Conservation (phyloP, 192 early-diverging fungal species). For the Jimgerdemannia lactiflua region DNA sequence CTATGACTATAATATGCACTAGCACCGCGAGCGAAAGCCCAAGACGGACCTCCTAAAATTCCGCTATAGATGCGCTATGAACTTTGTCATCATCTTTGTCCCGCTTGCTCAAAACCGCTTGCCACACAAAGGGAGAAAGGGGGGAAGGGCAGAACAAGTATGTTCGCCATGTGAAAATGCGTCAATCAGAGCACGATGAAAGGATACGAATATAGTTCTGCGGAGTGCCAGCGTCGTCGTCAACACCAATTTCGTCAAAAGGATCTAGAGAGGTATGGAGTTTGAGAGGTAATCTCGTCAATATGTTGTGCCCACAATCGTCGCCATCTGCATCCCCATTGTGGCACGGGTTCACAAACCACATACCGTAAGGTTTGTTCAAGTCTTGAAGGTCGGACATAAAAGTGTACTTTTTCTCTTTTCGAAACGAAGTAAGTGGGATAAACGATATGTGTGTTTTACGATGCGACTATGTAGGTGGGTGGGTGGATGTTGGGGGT, state of each 20-base stretch:
- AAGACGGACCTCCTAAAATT: neutral
- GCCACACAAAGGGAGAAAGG: neutral
- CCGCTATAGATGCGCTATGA: neutral
- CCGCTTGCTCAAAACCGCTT: neutral
- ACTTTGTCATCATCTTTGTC: neutral
- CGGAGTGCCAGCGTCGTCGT: neutral
- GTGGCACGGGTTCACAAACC: neutral
- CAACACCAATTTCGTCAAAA: slow-evolving; percentile 1
- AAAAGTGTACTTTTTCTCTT: neutral
- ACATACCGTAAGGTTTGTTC: slow-evolving; percentile 1
- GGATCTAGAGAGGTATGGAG: neutral
- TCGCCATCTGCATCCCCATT: neutral
- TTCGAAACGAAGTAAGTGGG: neutral
- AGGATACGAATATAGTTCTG: slow-evolving; percentile 3
- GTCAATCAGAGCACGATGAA: neutral
- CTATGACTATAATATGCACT: neutral
- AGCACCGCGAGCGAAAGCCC: neutral
- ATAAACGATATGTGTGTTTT: neutral
- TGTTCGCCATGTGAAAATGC: neutral
- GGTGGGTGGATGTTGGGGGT: neutral
- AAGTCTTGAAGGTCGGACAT: slow-evolving; percentile 3
- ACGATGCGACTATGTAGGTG: neutral
- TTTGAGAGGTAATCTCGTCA: neutral
- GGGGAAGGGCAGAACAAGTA: neutral
- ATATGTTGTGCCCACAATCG: neutral